Base-by-base conservation (phyloP, 192 early-diverging fungal species). In the Rhizophagus sp. region DNA sequence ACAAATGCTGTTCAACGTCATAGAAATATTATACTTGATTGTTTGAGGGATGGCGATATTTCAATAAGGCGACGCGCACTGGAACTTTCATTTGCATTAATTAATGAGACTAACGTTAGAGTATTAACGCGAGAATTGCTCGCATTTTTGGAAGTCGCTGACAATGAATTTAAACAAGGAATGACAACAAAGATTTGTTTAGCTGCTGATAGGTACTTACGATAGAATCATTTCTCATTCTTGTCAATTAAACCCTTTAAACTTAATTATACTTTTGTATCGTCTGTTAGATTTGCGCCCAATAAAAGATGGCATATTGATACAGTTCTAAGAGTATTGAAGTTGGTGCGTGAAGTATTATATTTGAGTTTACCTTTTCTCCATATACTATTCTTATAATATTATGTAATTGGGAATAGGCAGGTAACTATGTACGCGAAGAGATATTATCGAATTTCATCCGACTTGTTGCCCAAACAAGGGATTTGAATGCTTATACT, bases 221-320 rank as follows among this genome's bases (percentile, higher is more conserved):
- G 22, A 63, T 0, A 12, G 4, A 12, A 36, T 2, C 12, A n/a
- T 25, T 36, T 24, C 11, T 36, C 15, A 1, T 49, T 61, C 24
- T 11, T 22, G n/a, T 70, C 44, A 70, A 11, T 41, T 33, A 62
- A n/a, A 11, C 0, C 12, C 7, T 24, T n/a, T 19, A 62, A 19
- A 22, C 7, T 47, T 2, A 47, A 47, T 47, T 24, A 72, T 25
- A 50, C 22, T 63, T 61, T 8, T 74, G 30, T 17, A 44, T 39
- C 39, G 47, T 70, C 39, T 33, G 17, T 17, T 81, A 88, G 86
- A 69, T 99, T 95, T 82, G 93, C 96, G 62, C 96, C 97, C 30
- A 96, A 96, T 82, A 94, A 94, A 76, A 93, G 96, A 57, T 99
- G 98, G 98, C 97, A 98, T 80, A 90, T 98, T 71, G 98, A 99